Conservation (phyloP, 306 rosid genomes). For the Comarum palustre region DNA sequence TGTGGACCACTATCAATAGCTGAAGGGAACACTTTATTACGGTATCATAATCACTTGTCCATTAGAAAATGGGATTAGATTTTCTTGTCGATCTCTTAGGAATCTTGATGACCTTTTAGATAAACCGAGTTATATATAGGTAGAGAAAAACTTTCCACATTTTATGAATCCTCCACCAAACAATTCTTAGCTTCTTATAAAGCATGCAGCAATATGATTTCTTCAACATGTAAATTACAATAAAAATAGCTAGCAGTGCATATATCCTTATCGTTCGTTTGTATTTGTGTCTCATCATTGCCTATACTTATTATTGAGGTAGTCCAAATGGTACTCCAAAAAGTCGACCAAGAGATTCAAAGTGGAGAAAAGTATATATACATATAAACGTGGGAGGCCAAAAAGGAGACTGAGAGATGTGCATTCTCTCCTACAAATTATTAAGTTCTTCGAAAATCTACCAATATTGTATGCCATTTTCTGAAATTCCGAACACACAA, state of each 20-base stretch:
- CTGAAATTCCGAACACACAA: neutral
- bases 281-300: neutral
- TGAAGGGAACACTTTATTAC: neutral
- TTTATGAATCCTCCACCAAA: slow-evolving; percentile 9
- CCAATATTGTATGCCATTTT: neutral
- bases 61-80: neutral
- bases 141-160: neutral
- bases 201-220: neutral
- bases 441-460: neutral
- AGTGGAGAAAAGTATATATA: neutral
- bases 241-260: too few relatives aligned
- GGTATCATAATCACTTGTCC: neutral
- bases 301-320: neutral
- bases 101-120: neutral
- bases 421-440: neutral
- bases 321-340: neutral
- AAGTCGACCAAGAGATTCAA: neutral
- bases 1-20: neutral
- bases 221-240: too few relatives aligned
- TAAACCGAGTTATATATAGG: neutral
- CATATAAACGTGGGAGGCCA: neutral
- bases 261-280: neutral
- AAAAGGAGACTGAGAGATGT: neutral
- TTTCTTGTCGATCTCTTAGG: neutral
- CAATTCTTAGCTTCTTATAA: neutral